Percentiles rank a stretch among this genome's conserved stretches.
phyloP scores from a whole-genome alignment of 208 protist species.

The Trypanosoma avium region DNA sequence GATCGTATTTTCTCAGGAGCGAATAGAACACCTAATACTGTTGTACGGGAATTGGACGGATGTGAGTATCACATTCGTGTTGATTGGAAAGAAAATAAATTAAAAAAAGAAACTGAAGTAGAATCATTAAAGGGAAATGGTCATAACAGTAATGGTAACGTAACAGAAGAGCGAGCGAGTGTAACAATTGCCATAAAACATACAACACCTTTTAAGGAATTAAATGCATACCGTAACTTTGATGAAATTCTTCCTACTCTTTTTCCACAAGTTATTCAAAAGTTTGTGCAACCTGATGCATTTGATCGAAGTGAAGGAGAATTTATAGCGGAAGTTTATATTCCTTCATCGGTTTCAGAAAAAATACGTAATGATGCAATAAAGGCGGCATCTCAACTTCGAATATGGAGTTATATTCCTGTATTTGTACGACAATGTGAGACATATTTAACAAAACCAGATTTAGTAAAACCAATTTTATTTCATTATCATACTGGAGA shows the following conservation, averaged over 20 bases:
- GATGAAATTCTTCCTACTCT: conserved; percentile 25
- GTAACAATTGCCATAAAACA: conserved; percentile 23
- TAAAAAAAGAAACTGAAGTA: not conserved
- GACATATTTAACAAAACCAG: conserved; percentile 13
- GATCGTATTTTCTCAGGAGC: conserved; percentile 24
- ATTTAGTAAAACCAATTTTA: conserved; percentile 12
- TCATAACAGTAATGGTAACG: no score
- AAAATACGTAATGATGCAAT: conserved; percentile 4
- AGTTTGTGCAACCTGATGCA: conserved; percentile 3
- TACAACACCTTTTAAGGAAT: conserved; percentile 25
- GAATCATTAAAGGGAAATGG: not conserved
- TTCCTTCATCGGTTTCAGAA: conserved; percentile 2
- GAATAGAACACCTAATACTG: conserved; percentile 8
- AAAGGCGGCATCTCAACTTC: conserved; percentile 7
- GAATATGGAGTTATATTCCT: conserved; percentile 26
- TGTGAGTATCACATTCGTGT: conserved; percentile 27
- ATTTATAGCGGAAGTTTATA: conserved; percentile 11
- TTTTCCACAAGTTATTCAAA: not conserved
- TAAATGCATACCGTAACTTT: conserved; percentile 33
- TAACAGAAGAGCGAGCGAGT: not conserved
- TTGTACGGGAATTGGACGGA: conserved; percentile 32
- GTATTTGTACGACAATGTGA: conserved; percentile 26
- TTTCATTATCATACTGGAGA: conserved; percentile 27
- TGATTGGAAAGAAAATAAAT: not conserved
- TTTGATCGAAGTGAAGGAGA: not conserved